Evolutionary conservation across 768 basidiomycete species (phyloP).

Genomic region (Gloeostereum incarnatum): DNA sequence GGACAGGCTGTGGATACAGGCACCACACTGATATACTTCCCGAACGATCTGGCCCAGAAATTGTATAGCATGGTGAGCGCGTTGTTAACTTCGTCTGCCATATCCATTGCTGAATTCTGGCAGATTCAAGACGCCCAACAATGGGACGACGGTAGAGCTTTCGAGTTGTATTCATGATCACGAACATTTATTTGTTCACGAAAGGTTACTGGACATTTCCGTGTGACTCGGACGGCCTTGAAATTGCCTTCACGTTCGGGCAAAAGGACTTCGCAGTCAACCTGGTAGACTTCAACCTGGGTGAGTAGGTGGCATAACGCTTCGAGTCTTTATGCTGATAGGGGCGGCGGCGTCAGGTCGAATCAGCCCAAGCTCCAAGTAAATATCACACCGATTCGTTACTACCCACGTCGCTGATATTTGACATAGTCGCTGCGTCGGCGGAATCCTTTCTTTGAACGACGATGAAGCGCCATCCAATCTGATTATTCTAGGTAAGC

Average conservation of each 20-base stretch:
- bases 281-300: slow-evolving; percentile 47
- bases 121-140: not conserved
- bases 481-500: slow-evolving; percentile 48
- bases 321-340: not conserved
- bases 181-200: not conserved
- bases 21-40: slow-evolving; percentile 56
- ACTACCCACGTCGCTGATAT: not conserved
- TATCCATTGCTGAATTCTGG: not conserved
- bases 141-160: not conserved
- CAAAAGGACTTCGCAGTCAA: slow-evolving; percentile 30
- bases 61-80: slow-evolving; percentile 36
- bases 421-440: slow-evolving; percentile 39
- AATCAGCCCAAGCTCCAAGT: slow-evolving; percentile 16
- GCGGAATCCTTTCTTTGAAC: slow-evolving; percentile 36
- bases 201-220: slow-evolving; percentile 49
- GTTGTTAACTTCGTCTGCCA: not conserved
- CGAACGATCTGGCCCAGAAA: slow-evolving; percentile 25
- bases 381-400: slow-evolving; percentile 6
- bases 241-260: slow-evolving; percentile 35
- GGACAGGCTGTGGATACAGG: slow-evolving; percentile 59
- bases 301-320: slow-evolving; percentile 11
- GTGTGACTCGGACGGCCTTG: slow-evolving; percentile 26
- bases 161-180: not conserved
- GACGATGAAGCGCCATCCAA: slow-evolving; percentile 35
- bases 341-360: slow-evolving; percentile 9